Conservation (phyloP, 768 basidiomycete species). For the Guyanaporus albipodus region DNA sequence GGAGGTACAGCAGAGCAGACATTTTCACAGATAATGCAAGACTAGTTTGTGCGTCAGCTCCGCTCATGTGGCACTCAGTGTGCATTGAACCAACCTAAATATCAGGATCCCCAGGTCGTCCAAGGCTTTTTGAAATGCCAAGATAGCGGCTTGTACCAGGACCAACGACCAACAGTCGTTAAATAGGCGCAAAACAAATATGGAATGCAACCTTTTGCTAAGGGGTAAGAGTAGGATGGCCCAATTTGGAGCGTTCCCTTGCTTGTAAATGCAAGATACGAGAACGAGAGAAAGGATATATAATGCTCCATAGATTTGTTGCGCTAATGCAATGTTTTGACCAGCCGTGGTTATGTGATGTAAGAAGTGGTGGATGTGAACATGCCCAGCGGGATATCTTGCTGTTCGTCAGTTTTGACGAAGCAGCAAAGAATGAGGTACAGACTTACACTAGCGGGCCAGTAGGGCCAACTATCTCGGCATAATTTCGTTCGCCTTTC, state of each 20-base stretch:
- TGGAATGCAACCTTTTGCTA: slow-evolving; percentile 93
- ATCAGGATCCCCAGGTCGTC: slow-evolving; percentile 64
- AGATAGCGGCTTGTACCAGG: slow-evolving; percentile 59
- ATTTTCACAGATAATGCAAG: slow-evolving; percentile 88
- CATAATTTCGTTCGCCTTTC: slow-evolving; percentile 81
- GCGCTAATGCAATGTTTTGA: slow-evolving; percentile 55
- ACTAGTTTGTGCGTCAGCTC: slow-evolving; percentile 8
- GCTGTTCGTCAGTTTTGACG: background rate
- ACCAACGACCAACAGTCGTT: slow-evolving; percentile 90
- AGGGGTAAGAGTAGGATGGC: slow-evolving; percentile 66
- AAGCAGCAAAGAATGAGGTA: background rate
- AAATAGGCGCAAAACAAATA: slow-evolving; percentile 88
- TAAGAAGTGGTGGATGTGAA: slow-evolving; percentile 75
- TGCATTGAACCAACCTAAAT: slow-evolving; percentile 55
- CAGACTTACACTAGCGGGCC: slow-evolving; percentile 81
- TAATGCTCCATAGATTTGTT: slow-evolving; percentile 72
- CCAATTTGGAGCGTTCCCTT: slow-evolving; percentile 68
- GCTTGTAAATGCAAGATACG: slow-evolving; percentile 64
- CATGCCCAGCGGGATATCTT: slow-evolving; percentile 94
- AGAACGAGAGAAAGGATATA: slow-evolving; percentile 67
- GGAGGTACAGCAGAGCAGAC: slow-evolving; percentile 87
- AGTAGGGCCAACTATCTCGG: slow-evolving; percentile 79
- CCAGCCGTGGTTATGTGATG: slow-evolving; percentile 62
- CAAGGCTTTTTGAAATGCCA: slow-evolving; percentile 56
- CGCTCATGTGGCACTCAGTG: background rate